Base-by-base conservation (phyloP, 106 monocot species). In the Iris macrosiphon region DNA sequence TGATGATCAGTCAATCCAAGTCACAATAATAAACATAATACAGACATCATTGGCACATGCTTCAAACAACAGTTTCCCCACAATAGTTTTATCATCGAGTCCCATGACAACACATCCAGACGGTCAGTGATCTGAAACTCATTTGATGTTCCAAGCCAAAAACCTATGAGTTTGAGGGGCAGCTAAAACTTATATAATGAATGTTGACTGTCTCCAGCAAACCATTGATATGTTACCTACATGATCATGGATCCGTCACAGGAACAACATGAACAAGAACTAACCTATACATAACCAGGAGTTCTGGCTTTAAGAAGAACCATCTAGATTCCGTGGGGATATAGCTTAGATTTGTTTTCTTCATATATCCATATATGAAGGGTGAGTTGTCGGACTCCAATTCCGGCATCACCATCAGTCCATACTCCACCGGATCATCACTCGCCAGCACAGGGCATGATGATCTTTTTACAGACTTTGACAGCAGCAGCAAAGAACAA, bases 381-480 rank as follows among this genome's bases (percentile, higher is more conserved):
- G n/a, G n/a, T 50, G 29, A 45, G 58, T 53, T 45, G 47, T 33
- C 47, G 42, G 64, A 64, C 37, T 52, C 58, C 57, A 59, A 40
- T 41, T 72, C 64, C 51, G 24, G 58, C 57, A 31, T 49, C n/a
- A n/a, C 72, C 64, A 64, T 24, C 24, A 18, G 42, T 13, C 31
- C 55, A 68, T 23, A 31, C 60, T 42, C 69, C 49, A 41, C 17
- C 43, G 18, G 54, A n/a, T n/a, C n/a, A n/a, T n/a, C 22, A 7
- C 7, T 41, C 18, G 15, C 19, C 29, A 62, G 40, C 18, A 46
- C n/a, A 28, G 55, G 45, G 43, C 51, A 52, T 51, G 58, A 6
- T 41, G 45, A 51, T 47, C 49, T 49, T n/a, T n/a, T 51, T 45
- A 68, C 12, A 51, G 56, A 45, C 29, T 1, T 6, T n/a, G n/a